Conservation (phyloP, 2,329 filamentous ascomycete species). For the Penicillium italicum region DNA sequence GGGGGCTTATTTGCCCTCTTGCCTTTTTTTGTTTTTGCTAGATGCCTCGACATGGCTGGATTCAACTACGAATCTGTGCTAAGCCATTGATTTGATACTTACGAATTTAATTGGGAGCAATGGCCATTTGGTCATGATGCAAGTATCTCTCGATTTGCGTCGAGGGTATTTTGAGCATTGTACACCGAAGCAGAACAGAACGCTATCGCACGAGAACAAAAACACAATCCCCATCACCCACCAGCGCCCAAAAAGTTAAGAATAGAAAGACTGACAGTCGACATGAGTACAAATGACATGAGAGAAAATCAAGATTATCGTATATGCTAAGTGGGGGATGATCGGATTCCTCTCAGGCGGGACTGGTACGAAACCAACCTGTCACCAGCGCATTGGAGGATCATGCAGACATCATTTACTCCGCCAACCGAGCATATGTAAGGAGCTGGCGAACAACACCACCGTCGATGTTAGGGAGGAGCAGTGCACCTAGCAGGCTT, state of each 20-base stretch:
- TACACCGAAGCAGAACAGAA: constrained; percentile 27
- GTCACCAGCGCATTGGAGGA: neutral
- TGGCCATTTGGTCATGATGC: constrained; percentile 15
- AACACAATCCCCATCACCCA: constrained; percentile 16
- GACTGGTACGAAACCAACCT: neutral
- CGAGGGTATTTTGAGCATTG: constrained; percentile 39
- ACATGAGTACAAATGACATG: constrained; percentile 29
- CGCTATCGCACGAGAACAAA: constrained; percentile 24
- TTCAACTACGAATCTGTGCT: neutral
- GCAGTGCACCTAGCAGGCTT: constrained; percentile 63
- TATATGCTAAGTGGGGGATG: constrained; percentile 17
- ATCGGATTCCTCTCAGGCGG: neutral
- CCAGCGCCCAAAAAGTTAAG: constrained; percentile 19
- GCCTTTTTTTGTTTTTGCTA: too few species aligned
- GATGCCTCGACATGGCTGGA: neutral
- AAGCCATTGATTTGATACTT: neutral
- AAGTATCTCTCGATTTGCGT: constrained; percentile 26
- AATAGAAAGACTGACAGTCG: constrained; percentile 13
- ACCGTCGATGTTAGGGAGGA: constrained; percentile 63
- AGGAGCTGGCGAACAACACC: constrained; percentile 65
- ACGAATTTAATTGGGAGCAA: neutral
- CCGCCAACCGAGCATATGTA: constrained; percentile 57
- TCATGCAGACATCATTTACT: constrained; percentile 25
- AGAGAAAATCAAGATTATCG: constrained; percentile 22
- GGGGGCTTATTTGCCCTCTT: too few species aligned